phyloP scores from a whole-genome alignment of 176 grass and related monocot genomes.

The Oryza officinalis region DNA sequence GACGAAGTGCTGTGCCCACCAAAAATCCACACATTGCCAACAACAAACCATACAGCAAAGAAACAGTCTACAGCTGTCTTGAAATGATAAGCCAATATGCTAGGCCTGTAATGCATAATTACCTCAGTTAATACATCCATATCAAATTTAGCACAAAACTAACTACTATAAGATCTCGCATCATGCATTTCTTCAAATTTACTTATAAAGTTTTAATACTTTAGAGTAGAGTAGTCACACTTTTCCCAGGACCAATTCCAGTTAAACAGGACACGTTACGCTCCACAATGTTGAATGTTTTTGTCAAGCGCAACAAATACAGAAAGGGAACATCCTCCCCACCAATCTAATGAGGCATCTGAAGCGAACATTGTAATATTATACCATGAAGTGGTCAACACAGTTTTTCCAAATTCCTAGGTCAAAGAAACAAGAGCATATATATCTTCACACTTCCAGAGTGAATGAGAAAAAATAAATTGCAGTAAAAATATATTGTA shows the following conservation, averaged over 20 bases:
- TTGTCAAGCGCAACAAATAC: conserved; percentile 6
- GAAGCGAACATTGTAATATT: background rate
- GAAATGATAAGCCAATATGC: conserved; percentile 78
- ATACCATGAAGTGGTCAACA: background rate
- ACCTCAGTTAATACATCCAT: conserved; percentile 16
- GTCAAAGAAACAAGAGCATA: background rate
- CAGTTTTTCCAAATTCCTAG: background rate
- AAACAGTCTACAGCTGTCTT: conserved; percentile 96
- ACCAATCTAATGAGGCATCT: background rate
- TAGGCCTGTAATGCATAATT: conserved; percentile 60
- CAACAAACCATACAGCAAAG: conserved; percentile 99
- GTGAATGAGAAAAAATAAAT: background rate
- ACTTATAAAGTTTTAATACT: background rate
- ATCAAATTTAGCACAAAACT: conserved; percentile 11
- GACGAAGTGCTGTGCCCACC: conserved; percentile 71
- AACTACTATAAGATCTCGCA: background rate
- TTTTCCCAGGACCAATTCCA: background rate
- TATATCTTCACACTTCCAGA: conserved; percentile 2
- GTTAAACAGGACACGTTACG: background rate
- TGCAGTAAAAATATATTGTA: background rate
- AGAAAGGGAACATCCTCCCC: background rate
- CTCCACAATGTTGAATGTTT: conserved; percentile 12
- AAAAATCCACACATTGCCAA: conserved; percentile 99
- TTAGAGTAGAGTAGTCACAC: conserved; percentile 8
- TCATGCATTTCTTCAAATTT: conserved; percentile 6